Conservation (phyloP, 371 early-diverging fungal species). For the Encephalitozoon cuniculi region DNA sequence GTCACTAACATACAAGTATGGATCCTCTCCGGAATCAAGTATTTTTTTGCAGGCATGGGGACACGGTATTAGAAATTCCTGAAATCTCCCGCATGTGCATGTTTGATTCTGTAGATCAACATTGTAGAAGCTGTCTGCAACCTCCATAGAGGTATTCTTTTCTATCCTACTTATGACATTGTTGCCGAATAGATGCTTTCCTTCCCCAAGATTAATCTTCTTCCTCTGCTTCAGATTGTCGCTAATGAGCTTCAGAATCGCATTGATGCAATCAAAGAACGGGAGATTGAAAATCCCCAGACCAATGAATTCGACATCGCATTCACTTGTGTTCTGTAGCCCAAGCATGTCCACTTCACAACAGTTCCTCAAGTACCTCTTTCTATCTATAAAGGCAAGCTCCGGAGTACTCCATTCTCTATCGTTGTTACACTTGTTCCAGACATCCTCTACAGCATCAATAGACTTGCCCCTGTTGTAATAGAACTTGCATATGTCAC, state of each 20-base stretch:
- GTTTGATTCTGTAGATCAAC: slow-evolving; percentile 48
- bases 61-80: slow-evolving; percentile 58
- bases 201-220: background rate
- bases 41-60: slow-evolving; percentile 52
- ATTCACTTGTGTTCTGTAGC: slow-evolving; percentile 39
- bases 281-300: slow-evolving; percentile 19
- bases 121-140: slow-evolving; percentile 22
- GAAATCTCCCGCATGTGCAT: slow-evolving; percentile 59
- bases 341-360: slow-evolving; percentile 8
- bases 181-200: slow-evolving; percentile 39
- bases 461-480: slow-evolving; percentile 22
- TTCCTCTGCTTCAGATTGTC: slow-evolving; percentile 34
- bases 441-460: slow-evolving; percentile 31
- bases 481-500: slow-evolving; percentile 47
- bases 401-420: background rate
- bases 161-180: slow-evolving; percentile 43
- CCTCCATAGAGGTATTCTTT: slow-evolving; percentile 27
- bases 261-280: slow-evolving; percentile 50
- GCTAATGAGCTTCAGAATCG: slow-evolving; percentile 41
- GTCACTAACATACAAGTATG: slow-evolving; percentile 18
- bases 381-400: background rate
- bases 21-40: slow-evolving; percentile 20
- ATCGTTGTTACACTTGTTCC: slow-evolving; percentile 50
- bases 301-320: slow-evolving; percentile 46
- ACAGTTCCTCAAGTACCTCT: background rate